A percentile compares a stretch with the other conserved stretches of the same genome.
These are phyloP conservation scores for Fusarium subglutinans DNA, from an alignment of 2,329 filamentous ascomycete species.

Conservation along the genomic window DNA sequence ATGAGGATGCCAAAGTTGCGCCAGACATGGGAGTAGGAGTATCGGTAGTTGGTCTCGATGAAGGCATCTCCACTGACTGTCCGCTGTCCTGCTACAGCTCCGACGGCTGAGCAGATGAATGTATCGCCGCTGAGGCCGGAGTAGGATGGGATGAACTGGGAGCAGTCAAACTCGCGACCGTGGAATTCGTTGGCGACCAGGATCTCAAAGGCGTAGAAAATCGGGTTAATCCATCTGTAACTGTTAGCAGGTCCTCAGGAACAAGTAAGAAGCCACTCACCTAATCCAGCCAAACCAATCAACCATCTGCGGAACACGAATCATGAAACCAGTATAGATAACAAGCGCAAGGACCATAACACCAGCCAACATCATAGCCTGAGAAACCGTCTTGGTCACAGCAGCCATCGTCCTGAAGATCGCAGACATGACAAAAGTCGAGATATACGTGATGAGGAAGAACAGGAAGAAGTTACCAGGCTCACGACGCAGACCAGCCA, in stretches of 20 bases:
- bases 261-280: background rate
- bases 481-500: slow-evolving; percentile 63
- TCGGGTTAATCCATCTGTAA: slow-evolving; percentile 78
- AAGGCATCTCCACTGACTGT: slow-evolving; percentile 70
- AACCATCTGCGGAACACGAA: slow-evolving; percentile 54
- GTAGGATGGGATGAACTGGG: slow-evolving; percentile 58
- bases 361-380: slow-evolving; percentile 63
- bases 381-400: slow-evolving; percentile 71
- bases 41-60: slow-evolving; percentile 64
- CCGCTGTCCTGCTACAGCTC: slow-evolving; percentile 62
- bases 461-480: slow-evolving; percentile 80
- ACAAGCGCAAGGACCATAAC: slow-evolving; percentile 65
- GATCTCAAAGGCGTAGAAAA: slow-evolving; percentile 78
- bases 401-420: slow-evolving; percentile 80
- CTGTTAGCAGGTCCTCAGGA: accelerated
- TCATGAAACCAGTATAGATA: slow-evolving; percentile 41
- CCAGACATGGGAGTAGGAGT: slow-evolving; percentile 68
- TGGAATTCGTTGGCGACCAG: slow-evolving; percentile 79
- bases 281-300: slow-evolving; percentile 77
- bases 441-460: slow-evolving; percentile 73
- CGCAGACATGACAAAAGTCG: slow-evolving; percentile 78
- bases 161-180: slow-evolving; percentile 65
- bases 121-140: slow-evolving; percentile 54
- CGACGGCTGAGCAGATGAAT: slow-evolving; percentile 63
- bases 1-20: slow-evolving; percentile 75